Conservation (phyloP, 306 rosid species). For the Cicer judaicum region DNA sequence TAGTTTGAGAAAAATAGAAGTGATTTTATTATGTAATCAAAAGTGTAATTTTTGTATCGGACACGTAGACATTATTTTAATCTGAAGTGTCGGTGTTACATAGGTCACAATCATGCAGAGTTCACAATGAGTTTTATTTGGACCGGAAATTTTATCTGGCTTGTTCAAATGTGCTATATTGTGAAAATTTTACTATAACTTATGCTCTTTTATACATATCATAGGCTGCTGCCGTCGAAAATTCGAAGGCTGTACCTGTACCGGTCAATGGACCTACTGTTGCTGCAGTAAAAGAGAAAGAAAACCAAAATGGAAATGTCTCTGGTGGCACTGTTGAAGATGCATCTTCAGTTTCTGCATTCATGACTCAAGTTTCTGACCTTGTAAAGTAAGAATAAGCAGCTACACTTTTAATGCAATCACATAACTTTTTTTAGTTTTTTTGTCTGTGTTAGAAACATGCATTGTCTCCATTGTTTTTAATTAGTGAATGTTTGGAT, state of each 20-base stretch:
- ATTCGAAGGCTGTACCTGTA: slow-evolving; percentile 67
- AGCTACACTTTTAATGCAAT: slow-evolving; percentile 14
- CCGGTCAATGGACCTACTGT: slow-evolving; percentile 49
- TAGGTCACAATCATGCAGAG: no score
- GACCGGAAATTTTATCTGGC: neutral
- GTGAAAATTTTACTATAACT: neutral
- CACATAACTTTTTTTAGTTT: neutral
- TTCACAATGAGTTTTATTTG: neutral
- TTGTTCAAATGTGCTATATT: slow-evolving; percentile 30
- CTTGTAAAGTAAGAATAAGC: slow-evolving; percentile 77
- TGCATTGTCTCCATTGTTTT: slow-evolving; percentile 4
- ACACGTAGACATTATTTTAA: no score
- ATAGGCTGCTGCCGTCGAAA: slow-evolving; percentile 57
- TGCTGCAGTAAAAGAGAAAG: slow-evolving; percentile 49
- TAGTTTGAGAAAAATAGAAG: no score
- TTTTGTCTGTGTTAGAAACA: slow-evolving; percentile 14
- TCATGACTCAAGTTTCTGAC: slow-evolving; percentile 86
- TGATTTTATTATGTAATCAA: no score
- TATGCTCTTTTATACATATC: slow-evolving; percentile 39
- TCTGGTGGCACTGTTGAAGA: slow-evolving; percentile 48
- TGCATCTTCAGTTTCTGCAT: slow-evolving; percentile 56
- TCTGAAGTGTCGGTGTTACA: no score
- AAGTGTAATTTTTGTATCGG: no score
- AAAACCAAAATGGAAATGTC: slow-evolving; percentile 44
- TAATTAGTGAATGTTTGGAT: neutral